phyloP scores from a whole-genome alignment of 352 stramenopile genomes.

The Pythium guiyangense region DNA sequence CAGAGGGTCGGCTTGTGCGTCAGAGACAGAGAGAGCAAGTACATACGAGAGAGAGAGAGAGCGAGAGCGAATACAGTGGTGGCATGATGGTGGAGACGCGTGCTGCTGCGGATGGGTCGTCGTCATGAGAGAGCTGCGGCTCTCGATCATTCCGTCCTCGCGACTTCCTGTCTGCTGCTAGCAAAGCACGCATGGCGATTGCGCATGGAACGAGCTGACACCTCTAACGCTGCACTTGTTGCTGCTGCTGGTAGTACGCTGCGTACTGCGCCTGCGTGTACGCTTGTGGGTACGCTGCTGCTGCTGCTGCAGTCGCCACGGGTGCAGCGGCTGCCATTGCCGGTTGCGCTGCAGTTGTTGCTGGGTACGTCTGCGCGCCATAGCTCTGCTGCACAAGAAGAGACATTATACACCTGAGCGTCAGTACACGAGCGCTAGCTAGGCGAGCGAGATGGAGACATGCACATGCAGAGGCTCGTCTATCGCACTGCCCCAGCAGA shows the following conservation, averaged over 20 bases:
- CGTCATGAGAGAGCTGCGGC: constrained; percentile 5
- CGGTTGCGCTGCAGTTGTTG: constrained; percentile 19
- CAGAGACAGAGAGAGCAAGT: neutral
- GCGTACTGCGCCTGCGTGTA: constrained; percentile 62
- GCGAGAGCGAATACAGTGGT: neutral
- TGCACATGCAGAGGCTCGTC: constrained; percentile 8
- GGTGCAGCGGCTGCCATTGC: constrained; percentile 19
- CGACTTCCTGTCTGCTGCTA: neutral
- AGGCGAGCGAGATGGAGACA: neutral
- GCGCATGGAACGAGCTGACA: neutral
- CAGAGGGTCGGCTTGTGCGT: neutral
- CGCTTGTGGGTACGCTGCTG: constrained; percentile 17
- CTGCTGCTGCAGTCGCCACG: constrained; percentile 1
- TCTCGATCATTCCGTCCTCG: constrained; percentile 4
- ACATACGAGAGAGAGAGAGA: no score
- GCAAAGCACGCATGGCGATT: neutral
- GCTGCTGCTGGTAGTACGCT: constrained; percentile 62
- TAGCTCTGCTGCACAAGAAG: constrained; percentile 38
- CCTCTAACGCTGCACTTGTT: constrained; percentile 15
- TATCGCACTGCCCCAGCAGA: neutral
- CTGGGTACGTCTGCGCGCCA: constrained; percentile 37
- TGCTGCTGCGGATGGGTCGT: neutral
- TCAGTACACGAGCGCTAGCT: neutral
- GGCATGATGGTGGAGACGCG: no score
- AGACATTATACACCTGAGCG: neutral